Evolutionary conservation across 176 grass and related monocot genomes (phyloP).

Genomic region (Carex pumila): DNA sequence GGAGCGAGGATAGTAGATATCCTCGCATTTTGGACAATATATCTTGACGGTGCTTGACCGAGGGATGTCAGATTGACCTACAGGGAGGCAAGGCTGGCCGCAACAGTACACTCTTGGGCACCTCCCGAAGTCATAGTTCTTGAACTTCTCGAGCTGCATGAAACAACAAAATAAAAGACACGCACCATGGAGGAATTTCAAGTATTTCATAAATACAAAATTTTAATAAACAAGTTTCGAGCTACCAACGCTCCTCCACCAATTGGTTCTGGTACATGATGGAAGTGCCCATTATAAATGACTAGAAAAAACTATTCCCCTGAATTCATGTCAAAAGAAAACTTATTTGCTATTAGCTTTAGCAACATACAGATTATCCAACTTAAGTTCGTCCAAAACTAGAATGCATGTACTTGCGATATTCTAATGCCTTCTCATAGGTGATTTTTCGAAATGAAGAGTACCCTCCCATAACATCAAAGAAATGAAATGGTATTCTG

Average conservation of each 20-base stretch:
- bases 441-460: background rate
- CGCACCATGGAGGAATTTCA: background rate
- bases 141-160: constrained; percentile 85
- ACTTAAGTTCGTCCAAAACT: background rate
- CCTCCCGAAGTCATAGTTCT: constrained; percentile 97
- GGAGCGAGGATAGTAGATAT: constrained; percentile 87
- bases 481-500: background rate
- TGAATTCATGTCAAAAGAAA: background rate
- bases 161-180: constrained; percentile 5
- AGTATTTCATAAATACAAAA: background rate
- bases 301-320: background rate
- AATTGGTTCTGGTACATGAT: background rate
- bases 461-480: background rate
- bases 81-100: constrained; percentile 89
- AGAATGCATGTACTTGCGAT: constrained; percentile 1
- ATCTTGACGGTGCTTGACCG: constrained; percentile 90
- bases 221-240: background rate
- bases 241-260: background rate
- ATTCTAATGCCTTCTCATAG: background rate
- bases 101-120: constrained; percentile 93
- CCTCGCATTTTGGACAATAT: constrained; percentile 97
- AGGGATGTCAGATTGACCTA: constrained; percentile 86
- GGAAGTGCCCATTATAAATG: background rate
- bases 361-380: background rate
- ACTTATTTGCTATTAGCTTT: background rate